Conservation (phyloP, 331 rosid genomes). For the Prunus yedoensis region DNA sequence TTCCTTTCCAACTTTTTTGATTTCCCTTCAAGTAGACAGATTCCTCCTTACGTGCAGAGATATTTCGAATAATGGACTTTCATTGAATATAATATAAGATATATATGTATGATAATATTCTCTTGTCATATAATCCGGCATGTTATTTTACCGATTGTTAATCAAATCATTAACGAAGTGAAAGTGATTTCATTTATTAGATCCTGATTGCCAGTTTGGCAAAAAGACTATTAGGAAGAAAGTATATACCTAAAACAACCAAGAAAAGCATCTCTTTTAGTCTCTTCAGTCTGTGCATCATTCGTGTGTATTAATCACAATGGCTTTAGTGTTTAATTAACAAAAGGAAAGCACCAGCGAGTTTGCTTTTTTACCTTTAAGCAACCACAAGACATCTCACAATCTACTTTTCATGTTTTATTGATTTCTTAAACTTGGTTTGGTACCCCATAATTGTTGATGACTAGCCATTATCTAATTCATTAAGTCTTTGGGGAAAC, state of each 20-base stretch:
- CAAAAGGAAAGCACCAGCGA: not conserved
- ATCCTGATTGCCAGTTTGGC: not conserved
- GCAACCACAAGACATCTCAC: not conserved
- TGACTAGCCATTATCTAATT: not conserved
- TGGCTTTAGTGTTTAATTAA: not conserved
- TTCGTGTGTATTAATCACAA: not conserved
- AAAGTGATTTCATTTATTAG: too few species aligned
- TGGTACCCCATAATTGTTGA: not conserved
- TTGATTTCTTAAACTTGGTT: slow-evolving; percentile 6
- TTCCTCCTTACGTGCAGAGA: not conserved
- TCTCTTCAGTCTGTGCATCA: not conserved
- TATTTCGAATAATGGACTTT: too few species aligned
- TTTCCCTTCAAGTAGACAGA: not conserved
- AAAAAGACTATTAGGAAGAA: not conserved
- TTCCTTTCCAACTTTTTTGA: slow-evolving; percentile 20
- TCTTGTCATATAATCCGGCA: not conserved
- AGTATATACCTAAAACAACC: slow-evolving; percentile 25
- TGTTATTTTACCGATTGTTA: not conserved
- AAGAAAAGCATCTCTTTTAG: slow-evolving; percentile 36
- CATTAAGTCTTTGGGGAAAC: too few species aligned
- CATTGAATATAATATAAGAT: too few species aligned
- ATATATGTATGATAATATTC: not conserved
- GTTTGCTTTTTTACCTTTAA: not conserved
- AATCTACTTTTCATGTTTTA: slow-evolving; percentile 6
- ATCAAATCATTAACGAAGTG: not conserved